A percentile compares a stretch with the other conserved stretches of the same genome.
phyloP scores from a whole-genome alignment of 306 rosid genomes.

The Castanea mollissima region DNA sequence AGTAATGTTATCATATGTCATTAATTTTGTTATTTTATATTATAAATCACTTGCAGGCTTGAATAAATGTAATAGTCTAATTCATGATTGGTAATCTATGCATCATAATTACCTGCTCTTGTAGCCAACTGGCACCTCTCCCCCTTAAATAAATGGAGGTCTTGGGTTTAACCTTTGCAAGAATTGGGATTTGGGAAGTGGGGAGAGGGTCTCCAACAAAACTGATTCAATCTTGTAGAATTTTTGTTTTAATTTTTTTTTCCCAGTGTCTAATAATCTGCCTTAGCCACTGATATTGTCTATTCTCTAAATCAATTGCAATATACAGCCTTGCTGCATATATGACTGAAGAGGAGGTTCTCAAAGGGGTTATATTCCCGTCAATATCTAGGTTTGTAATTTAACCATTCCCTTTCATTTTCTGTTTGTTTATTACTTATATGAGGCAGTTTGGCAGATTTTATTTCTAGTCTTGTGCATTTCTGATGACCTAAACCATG shows the following conservation, averaged over 20 bases:
- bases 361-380: slow-evolving; percentile 79
- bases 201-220: background rate
- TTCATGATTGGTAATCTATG: background rate
- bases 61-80: background rate
- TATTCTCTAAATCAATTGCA: slow-evolving; percentile 24
- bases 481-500: slow-evolving; percentile 20
- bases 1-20: background rate
- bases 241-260: background rate
- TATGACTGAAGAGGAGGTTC: slow-evolving; percentile 93
- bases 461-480: slow-evolving; percentile 14
- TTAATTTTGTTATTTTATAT: background rate
- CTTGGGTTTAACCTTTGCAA: background rate
- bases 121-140: background rate
- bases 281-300: slow-evolving; percentile 8
- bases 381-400: slow-evolving; percentile 73
- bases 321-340: slow-evolving; percentile 85
- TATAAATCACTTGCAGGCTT: background rate
- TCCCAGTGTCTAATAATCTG: background rate
- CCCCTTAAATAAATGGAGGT: background rate
- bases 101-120: background rate
- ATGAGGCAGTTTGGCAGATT: slow-evolving; percentile 5
- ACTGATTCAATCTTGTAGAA: background rate
- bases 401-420: slow-evolving; percentile 2
- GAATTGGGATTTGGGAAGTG: background rate
- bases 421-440: background rate